Evolutionary conservation across 345 rosid species (phyloP).

Genomic region (Schrenkiella parvula): DNA sequence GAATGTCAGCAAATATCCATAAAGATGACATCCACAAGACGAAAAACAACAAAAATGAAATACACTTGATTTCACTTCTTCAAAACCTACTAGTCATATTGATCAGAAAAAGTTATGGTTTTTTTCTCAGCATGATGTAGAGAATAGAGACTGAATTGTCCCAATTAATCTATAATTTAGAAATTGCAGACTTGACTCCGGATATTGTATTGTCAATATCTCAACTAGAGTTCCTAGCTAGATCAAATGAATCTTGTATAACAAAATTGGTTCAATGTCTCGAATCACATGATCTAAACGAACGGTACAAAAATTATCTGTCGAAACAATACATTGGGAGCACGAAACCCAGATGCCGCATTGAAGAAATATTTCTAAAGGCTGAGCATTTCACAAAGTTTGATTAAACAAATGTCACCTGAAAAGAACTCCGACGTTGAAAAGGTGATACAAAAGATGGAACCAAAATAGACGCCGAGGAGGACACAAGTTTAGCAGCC

Average conservation of each 20-base stretch:
- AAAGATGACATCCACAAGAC: neutral
- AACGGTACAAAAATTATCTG: neutral
- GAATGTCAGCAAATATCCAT: slow-evolving; percentile 9
- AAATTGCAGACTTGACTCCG: neutral
- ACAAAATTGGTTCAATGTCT: neutral
- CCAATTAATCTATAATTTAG: neutral
- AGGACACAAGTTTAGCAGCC: slow-evolving; percentile 44
- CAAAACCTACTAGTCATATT: neutral
- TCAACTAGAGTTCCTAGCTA: neutral
- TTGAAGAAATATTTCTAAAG: neutral
- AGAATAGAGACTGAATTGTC: neutral
- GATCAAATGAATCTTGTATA: neutral
- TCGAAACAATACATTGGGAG: neutral
- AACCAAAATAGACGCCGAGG: slow-evolving; percentile 43
- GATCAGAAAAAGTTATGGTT: neutral
- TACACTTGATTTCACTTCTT: neutral
- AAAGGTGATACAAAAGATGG: slow-evolving; percentile 46
- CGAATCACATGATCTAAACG: neutral
- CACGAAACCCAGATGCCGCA: neutral
- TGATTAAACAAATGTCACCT: slow-evolving; percentile 32
- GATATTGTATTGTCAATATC: neutral
- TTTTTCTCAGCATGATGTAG: neutral
- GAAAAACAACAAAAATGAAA: neutral
- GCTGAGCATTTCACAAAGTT: neutral
- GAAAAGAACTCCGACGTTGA: slow-evolving; percentile 32